Evolutionary conservation across 108 stramenopile species (phyloP), one percentile per base, ranked within the genome.

Genomic region (Nitzschia sp.): DNA sequence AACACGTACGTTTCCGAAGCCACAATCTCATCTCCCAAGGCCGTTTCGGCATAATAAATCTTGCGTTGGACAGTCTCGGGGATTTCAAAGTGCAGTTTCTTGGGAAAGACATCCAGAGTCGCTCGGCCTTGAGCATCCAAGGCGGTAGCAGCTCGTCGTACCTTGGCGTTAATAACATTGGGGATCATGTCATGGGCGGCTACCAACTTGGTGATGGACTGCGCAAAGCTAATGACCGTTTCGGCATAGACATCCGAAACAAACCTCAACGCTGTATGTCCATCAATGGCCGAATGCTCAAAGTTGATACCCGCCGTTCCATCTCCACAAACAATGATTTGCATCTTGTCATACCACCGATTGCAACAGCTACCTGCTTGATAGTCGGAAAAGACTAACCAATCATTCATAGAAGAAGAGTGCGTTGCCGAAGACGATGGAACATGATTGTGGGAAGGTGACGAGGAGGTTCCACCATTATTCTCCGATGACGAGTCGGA

Each of bases 311-410:
- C 83, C 29, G 77, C 67, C 35, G 64, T 81, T 25, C 83, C 82
- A 33, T 85, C 83, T 3, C 57, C 72, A 38, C 79, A 75, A 11
- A 85, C 82, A 54, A 82, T 85, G 3, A 92, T 65, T 78, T 95
- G 94, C 13, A 95, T 63, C 74, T 95, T 95, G 74, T 95, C 94
- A 65, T 95, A 95, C 91, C 91, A 95, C 8, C 94, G 85, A 64
- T 95, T 95, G 76, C 82, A 83, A 54, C 87, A 92, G 4, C 87
- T 83, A 19, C 94, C 94, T 42, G 73, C 69, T 74, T 93, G 77
- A 64, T 56, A 74, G 21, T 46, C 27, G 27, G 27, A 31, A 69
- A 69, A 54, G 6, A 34, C 15, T 3, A 62, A 24, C 46, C 23
- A 24, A 38, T 61, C 36, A 6, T 33, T n/a, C 35, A 13, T 42